Conservation (phyloP, 805 yeast species). For the Candida bentonensis region DNA sequence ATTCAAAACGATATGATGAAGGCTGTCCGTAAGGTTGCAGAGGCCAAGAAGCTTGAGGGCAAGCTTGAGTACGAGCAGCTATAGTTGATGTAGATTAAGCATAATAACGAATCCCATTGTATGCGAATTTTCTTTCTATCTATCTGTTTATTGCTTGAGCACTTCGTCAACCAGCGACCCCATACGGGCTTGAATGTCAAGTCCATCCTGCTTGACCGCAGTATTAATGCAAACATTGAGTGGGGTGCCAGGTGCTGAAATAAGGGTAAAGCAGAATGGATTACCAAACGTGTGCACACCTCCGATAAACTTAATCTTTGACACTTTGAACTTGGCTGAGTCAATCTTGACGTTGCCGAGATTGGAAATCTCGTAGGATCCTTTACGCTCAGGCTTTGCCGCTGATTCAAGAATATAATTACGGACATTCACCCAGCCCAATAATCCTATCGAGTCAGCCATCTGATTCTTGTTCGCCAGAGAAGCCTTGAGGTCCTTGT, state of each 20-base stretch:
- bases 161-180: not conserved
- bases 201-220: not conserved
- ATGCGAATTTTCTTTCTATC: not conserved
- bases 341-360: slow-evolving; percentile 3
- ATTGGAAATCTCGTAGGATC: slow-evolving; percentile 4
- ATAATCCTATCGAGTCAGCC: not conserved
- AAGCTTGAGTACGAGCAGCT: slow-evolving; percentile 89
- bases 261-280: slow-evolving; percentile 3
- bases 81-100: slow-evolving; percentile 20
- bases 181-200: not conserved
- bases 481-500: not conserved
- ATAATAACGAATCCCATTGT: no score
- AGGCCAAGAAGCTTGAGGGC: slow-evolving; percentile 93
- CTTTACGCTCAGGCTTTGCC: not conserved
- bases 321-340: not conserved
- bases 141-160: not conserved
- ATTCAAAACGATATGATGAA: slow-evolving; percentile 90
- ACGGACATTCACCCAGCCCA: not conserved
- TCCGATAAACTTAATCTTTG: slow-evolving; percentile 4
- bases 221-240: slow-evolving; percentile 2
- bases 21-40: slow-evolving; percentile 96
- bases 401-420: not conserved
- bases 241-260: slow-evolving; percentile 3
- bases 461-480: not conserved
- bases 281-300: slow-evolving; percentile 2